Base-by-base conservation (phyloP, 495 filamentous ascomycete species). In the Cairneyella variabilis region DNA sequence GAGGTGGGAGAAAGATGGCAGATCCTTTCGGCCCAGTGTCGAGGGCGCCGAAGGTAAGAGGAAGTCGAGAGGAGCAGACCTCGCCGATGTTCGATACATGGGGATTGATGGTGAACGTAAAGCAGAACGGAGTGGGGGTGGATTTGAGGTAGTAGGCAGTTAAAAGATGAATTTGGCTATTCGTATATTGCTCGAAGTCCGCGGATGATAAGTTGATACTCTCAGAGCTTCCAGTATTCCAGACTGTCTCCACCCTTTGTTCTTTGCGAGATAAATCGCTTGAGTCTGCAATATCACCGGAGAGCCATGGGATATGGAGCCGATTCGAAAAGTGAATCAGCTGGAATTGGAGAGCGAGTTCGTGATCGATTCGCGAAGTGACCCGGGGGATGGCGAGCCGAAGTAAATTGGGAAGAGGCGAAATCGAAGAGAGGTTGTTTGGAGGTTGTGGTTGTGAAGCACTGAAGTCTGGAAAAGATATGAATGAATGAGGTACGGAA, bases 391-490 rank as follows among this genome's bases (percentile, higher is more conserved):
- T 66, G 18, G 62, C 59, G 30, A 56, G 60, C 0, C 65, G 60
- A 9, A 57, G 43, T 3, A 62, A 53, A 36, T 68, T 63, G 39
- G 63, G 63, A 23, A 62, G 59, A 16, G 67, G 59, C 2, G 62
- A 62, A 23, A 20, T 6, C 26, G 66, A 60, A 42, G 30, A 60
- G 21, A 61, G 53, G 20, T 37, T 48, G 37, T 64, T 48, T 48
- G 70, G 69, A 5, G 66, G 47, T 45, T 67, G 64, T 3, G 64
- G 61, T 1, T 66, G 55, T 36, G 52, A 53, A 56, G 57, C 55
- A 28, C 34, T 28, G 41, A 51, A 21, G 49, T 16, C 20, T 47
- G 28, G 9, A 22, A 42, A 17, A 17, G 51, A 27, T 34, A 37
- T 23, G 16, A 7, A 26, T 22, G 34, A 39, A 32, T 44, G 40